phyloP scores from a whole-genome alignment of 148 eudicot species.

The Chenopodium formosanum region DNA sequence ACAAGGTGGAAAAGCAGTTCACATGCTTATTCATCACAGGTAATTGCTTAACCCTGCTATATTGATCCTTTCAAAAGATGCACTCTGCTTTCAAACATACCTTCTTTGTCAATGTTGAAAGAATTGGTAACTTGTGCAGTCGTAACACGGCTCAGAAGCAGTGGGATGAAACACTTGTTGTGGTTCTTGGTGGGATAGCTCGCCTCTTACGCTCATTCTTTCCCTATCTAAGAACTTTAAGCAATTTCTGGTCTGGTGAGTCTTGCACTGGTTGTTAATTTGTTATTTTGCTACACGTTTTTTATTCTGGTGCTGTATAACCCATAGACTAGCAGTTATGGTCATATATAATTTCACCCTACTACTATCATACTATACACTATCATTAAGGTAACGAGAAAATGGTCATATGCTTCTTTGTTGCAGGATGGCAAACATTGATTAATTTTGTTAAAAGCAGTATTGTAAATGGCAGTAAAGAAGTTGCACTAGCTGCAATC shows the following conservation, averaged over 20 bases:
- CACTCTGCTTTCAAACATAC: not conserved
- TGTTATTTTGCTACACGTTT: not conserved
- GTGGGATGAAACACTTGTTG: slow-evolving; percentile 98
- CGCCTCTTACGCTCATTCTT: slow-evolving; percentile 83
- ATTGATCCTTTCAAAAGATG: not conserved
- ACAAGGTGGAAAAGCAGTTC: slow-evolving; percentile 94
- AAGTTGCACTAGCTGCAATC: slow-evolving; percentile 92
- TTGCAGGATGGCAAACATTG: slow-evolving; percentile 91
- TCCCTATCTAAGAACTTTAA: slow-evolving; percentile 69
- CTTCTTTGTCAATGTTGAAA: not conserved
- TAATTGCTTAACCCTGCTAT: slow-evolving; percentile 28
- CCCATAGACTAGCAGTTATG: not conserved
- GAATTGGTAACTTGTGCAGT: slow-evolving; percentile 39
- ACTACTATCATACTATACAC: not conserved
- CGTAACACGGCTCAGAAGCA: slow-evolving; percentile 99
- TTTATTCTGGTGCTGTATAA: not conserved
- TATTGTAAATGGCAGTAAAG: slow-evolving; percentile 81
- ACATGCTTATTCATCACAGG: slow-evolving; percentile 99
- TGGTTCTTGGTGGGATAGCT: slow-evolving; percentile 85
- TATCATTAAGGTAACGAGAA: not conserved
- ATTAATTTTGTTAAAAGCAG: slow-evolving; percentile 67
- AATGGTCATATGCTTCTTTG: slow-evolving; percentile 17
- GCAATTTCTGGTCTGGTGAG: slow-evolving; percentile 85
- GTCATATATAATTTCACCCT: not conserved
- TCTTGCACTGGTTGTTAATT: slow-evolving; percentile 2